Conservation (phyloP, 2,329 filamentous ascomycete species). For the Neobulgaria alba region DNA sequence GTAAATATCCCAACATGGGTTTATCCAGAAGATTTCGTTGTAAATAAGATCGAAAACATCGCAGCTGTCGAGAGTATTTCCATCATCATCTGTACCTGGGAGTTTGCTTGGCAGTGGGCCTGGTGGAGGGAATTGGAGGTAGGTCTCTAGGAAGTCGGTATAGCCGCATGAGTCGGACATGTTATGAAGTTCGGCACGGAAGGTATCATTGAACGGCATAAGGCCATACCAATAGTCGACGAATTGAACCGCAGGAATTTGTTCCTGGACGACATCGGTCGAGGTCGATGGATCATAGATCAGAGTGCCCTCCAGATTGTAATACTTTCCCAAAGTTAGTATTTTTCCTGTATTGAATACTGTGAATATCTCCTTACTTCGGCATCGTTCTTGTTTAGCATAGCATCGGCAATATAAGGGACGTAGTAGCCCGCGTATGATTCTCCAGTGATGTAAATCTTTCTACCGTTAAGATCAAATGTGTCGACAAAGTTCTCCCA, state of each 20-base stretch:
- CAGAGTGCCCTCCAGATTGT: slow-evolving; percentile 45
- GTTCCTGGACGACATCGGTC: slow-evolving; percentile 11
- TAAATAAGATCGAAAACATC: slow-evolving; percentile 33
- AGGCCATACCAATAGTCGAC: slow-evolving; percentile 40
- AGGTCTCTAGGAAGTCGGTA: slow-evolving; percentile 38
- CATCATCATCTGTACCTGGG: no score
- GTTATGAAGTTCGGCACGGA: slow-evolving; percentile 36
- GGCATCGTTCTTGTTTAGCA: slow-evolving; percentile 41
- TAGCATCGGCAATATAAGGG: slow-evolving; percentile 41
- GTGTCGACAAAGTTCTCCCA: slow-evolving; percentile 55
- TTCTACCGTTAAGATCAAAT: slow-evolving; percentile 45
- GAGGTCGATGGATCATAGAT: slow-evolving; percentile 18
- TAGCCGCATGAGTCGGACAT: slow-evolving; percentile 43
- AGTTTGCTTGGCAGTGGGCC: slow-evolving; percentile 47
- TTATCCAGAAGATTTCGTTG: slow-evolving; percentile 42
- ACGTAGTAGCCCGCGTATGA: slow-evolving; percentile 45
- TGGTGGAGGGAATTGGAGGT: slow-evolving; percentile 44
- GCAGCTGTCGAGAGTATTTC: no score
- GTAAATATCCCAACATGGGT: slow-evolving; percentile 57
- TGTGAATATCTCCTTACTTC: no score
- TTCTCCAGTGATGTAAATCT: slow-evolving; percentile 58
- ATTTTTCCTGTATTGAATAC: no score
- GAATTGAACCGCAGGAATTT: slow-evolving; percentile 33
- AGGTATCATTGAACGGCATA: slow-evolving; percentile 45
- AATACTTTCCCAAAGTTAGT: no score